These are phyloP conservation scores for Choricystis sp. DNA, from an alignment of 139 green algal species.

Conservation along the genomic window DNA sequence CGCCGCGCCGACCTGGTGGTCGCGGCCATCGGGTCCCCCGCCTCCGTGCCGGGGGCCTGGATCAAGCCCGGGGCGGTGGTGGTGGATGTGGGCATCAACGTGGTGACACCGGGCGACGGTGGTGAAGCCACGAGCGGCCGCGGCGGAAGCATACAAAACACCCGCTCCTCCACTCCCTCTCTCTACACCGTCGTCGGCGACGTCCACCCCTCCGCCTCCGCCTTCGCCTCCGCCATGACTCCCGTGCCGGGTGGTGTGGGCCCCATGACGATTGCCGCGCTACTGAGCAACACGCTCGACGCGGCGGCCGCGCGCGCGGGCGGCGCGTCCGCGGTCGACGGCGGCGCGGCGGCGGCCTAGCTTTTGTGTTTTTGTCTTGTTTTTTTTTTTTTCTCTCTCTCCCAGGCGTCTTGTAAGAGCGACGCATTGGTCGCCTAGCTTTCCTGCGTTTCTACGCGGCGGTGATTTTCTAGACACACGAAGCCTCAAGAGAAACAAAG, in stretches of 20 bases:
- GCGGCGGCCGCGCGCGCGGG: slow-evolving; percentile 6
- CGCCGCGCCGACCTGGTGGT: slow-evolving; percentile 60
- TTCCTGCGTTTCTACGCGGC: too few relatives aligned
- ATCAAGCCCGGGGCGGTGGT: slow-evolving; percentile 83
- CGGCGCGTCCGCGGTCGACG: background rate
- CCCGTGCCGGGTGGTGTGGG: slow-evolving; percentile 91
- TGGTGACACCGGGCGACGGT: slow-evolving; percentile 40
- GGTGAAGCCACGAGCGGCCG: background rate
- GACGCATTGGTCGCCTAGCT: too few relatives aligned
- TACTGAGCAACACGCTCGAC: slow-evolving; percentile 58
- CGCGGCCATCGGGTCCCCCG: slow-evolving; percentile 49
- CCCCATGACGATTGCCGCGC: slow-evolving; percentile 95
- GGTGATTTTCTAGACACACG: too few relatives aligned
- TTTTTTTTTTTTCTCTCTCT: too few relatives aligned
- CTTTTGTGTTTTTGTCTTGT: too few relatives aligned
- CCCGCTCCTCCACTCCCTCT: background rate
- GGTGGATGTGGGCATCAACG: slow-evolving; percentile 93
- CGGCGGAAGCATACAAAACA: background rate
- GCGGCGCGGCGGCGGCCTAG: background rate
- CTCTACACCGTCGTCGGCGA: slow-evolving; percentile 72
- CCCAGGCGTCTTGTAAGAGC: too few relatives aligned
- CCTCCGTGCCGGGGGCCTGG: slow-evolving; percentile 54
- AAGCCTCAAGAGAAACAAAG: too few relatives aligned
- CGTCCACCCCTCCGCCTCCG: slow-evolving; percentile 45
- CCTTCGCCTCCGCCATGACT: slow-evolving; percentile 65